Evolutionary conservation across 495 filamentous ascomycete species (phyloP).

Genomic region (Barbatosphaeria neglecta): DNA sequence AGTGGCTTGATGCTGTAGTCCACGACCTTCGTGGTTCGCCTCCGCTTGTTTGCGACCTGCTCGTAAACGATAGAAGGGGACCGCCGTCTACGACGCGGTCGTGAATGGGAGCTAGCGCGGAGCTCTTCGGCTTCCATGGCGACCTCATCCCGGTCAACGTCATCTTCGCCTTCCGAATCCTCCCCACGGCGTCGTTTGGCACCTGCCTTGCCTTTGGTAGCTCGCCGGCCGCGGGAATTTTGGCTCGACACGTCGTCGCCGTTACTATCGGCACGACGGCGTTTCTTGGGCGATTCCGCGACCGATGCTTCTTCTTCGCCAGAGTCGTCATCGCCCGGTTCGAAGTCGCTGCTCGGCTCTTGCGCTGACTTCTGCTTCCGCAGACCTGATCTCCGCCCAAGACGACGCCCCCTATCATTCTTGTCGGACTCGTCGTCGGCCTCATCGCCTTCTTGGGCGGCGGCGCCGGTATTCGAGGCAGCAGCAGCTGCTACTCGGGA

Average conservation of each 20-base stretch:
- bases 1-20: slow-evolving; percentile 56
- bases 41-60: slow-evolving; percentile 22
- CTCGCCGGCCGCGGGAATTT: slow-evolving; percentile 25
- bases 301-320: slow-evolving; percentile 38
- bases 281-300: slow-evolving; percentile 25
- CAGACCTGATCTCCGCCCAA: slow-evolving; percentile 32
- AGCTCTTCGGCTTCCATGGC: slow-evolving; percentile 49
- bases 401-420: slow-evolving; percentile 22
- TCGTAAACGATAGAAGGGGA: slow-evolving; percentile 49
- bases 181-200: slow-evolving; percentile 19
- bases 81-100: slow-evolving; percentile 40
- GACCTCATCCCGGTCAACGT: slow-evolving; percentile 60
- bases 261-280: slow-evolving; percentile 9
- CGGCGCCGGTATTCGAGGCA: slow-evolving; percentile 4
- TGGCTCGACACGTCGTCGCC: slow-evolving; percentile 31
- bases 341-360: slow-evolving; percentile 79
- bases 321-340: slow-evolving; percentile 53
- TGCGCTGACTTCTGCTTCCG: slow-evolving; percentile 41
- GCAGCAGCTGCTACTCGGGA: slow-evolving; percentile 18
- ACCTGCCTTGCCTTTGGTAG: slow-evolving; percentile 21
- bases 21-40: slow-evolving; percentile 27
- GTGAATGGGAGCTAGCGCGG: slow-evolving; percentile 28
- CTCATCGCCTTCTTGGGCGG: slow-evolving; percentile 20
- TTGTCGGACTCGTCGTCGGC: slow-evolving; percentile 20
- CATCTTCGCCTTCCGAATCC: slow-evolving; percentile 50